phyloP scores from a whole-genome alignment of 306 rosid species.

The Begonia peltatifolia region DNA sequence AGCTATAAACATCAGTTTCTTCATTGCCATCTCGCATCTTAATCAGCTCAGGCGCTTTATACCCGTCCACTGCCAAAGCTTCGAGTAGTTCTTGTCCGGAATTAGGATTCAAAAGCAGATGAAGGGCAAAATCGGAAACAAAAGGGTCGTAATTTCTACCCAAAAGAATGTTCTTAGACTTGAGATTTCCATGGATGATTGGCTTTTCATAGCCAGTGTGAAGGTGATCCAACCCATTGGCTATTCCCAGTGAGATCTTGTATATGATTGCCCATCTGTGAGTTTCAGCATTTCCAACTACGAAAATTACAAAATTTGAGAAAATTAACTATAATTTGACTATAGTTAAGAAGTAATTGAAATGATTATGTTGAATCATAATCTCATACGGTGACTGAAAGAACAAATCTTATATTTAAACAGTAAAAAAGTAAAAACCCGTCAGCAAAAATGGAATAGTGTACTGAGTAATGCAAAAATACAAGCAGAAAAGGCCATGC shows the following conservation, averaged over 20 bases:
- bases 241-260: conserved; percentile 56
- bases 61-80: conserved; percentile 56
- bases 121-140: conserved; percentile 62
- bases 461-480: too few species aligned
- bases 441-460: too few species aligned
- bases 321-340: too few species aligned
- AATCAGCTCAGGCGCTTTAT: conserved; percentile 81
- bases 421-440: too few species aligned
- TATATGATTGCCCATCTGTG: conserved; percentile 55
- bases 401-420: not conserved
- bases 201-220: conserved; percentile 55
- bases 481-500: too few species aligned
- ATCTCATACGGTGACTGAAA: not conserved
- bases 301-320: not conserved
- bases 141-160: conserved; percentile 42
- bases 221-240: conserved; percentile 69
- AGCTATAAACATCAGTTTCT: conserved; percentile 60
- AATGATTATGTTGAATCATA: too few species aligned
- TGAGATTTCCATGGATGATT: conserved; percentile 74
- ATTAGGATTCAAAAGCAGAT: conserved; percentile 65
- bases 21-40: conserved; percentile 64
- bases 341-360: too few species aligned
- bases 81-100: conserved; percentile 88
- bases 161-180: conserved; percentile 68
- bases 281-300: conserved; percentile 49